Percentiles rank a stretch among this genome's conserved stretches.
phyloP scores from a whole-genome alignment of 805 yeast species.

The Ogataea dorogensis region DNA sequence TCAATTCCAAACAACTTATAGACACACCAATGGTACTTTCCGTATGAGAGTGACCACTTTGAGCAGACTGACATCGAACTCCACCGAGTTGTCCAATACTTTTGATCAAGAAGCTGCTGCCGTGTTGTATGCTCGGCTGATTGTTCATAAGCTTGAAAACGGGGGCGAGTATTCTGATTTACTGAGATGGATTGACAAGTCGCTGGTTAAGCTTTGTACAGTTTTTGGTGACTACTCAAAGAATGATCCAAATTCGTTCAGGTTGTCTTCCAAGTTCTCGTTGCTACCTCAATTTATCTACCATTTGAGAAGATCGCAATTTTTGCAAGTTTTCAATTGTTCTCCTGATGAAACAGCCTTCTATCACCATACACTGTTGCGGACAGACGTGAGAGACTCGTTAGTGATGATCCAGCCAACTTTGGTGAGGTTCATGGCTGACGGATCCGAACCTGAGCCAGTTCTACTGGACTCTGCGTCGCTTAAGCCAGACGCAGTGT shows the following conservation, averaged over 20 bases:
- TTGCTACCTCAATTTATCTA: conserved; percentile 94
- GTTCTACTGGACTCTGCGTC: conserved; percentile 93
- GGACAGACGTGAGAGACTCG: conserved; percentile 91
- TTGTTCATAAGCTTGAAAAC: conserved; percentile 85
- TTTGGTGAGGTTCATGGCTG: conserved; percentile 78
- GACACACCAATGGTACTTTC: conserved; percentile 91
- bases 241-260: conserved; percentile 78
- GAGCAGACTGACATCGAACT: conserved; percentile 48
- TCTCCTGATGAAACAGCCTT: conserved; percentile 99
- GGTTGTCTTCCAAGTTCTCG: conserved; percentile 78
- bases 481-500: conserved; percentile 80
- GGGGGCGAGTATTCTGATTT: conserved; percentile 75
- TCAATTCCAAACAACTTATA: conserved; percentile 89
- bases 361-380: conserved; percentile 85
- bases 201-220: conserved; percentile 84
- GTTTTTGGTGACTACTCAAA: conserved; percentile 91
- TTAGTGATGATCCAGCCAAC: conserved; percentile 98
- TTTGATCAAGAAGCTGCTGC: conserved; percentile 99
- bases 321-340: conserved; percentile 92
- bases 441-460: conserved; percentile 79
- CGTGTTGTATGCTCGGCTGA: conserved; percentile 86
- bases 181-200: conserved; percentile 91
- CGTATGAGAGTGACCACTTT: conserved; percentile 91
- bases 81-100: conserved; percentile 53
- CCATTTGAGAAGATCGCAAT: conserved; percentile 94